Evolutionary conservation across 805 yeast species (phyloP).

Genomic region (Suhomyces xylopsoci): DNA sequence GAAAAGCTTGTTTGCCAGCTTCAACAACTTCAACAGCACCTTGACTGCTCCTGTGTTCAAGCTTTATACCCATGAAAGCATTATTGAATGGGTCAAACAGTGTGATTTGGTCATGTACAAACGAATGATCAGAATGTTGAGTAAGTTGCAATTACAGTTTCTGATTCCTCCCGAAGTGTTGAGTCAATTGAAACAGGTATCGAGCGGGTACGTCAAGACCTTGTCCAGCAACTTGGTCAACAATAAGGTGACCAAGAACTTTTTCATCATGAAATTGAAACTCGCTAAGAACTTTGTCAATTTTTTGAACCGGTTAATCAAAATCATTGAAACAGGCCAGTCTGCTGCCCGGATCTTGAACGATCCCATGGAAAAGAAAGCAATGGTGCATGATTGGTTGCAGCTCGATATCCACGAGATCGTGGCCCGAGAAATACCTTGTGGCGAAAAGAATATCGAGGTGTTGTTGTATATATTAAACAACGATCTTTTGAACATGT

Average conservation of each 20-base stretch:
- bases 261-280: slow-evolving; percentile 50
- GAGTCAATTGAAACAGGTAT: slow-evolving; percentile 51
- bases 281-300: slow-evolving; percentile 53
- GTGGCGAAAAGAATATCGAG: slow-evolving; percentile 34
- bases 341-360: slow-evolving; percentile 47
- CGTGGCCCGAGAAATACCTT: slow-evolving; percentile 50
- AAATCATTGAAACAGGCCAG: slow-evolving; percentile 52
- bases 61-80: slow-evolving; percentile 47
- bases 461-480: slow-evolving; percentile 32
- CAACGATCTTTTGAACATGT: slow-evolving; percentile 18
- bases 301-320: slow-evolving; percentile 52
- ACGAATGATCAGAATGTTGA: slow-evolving; percentile 52
- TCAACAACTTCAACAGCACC: slow-evolving; percentile 50
- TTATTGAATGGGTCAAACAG: slow-evolving; percentile 60
- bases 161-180: slow-evolving; percentile 56
- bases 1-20: slow-evolving; percentile 52
- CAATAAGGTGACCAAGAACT: slow-evolving; percentile 45
- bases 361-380: slow-evolving; percentile 39
- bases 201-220: slow-evolving; percentile 46
- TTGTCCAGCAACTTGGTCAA: slow-evolving; percentile 34
- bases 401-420: slow-evolving; percentile 47
- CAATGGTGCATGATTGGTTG: slow-evolving; percentile 61
- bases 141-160: slow-evolving; percentile 54
- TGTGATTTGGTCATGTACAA: slow-evolving; percentile 67
- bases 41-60: slow-evolving; percentile 63